These are phyloP conservation scores for Clonostachys solani DNA, from an alignment of 2,329 filamentous ascomycete genomes.

Conservation along the genomic window DNA sequence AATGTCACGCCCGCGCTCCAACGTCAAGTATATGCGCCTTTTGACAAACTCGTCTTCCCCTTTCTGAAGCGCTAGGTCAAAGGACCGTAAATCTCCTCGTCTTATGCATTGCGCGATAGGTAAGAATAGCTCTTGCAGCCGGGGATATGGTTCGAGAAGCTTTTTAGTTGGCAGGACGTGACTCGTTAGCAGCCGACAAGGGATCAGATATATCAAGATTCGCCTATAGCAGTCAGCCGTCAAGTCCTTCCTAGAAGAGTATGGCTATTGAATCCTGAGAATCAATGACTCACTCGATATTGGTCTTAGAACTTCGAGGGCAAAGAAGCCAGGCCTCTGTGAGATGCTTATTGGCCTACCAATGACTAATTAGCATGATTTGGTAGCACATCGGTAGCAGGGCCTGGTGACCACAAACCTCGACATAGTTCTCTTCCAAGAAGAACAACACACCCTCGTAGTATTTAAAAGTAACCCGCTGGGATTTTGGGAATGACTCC, in stretches of 20 bases:
- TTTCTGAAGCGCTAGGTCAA: constrained; percentile 75
- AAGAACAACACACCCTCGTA: constrained; percentile 93
- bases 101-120: constrained; percentile 78
- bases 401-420: constrained; percentile 40
- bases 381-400: too few species aligned
- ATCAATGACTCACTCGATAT: constrained; percentile 64
- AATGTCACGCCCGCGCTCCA: constrained; percentile 89
- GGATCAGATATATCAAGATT: constrained; percentile 92
- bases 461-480: constrained; percentile 94
- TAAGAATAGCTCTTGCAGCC: constrained; percentile 71
- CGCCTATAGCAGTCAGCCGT: constrained; percentile 47
- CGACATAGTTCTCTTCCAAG: constrained; percentile 85
- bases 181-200: constrained; percentile 83
- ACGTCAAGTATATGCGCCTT: constrained; percentile 86
- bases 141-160: constrained; percentile 72
- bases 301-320: constrained; percentile 65
- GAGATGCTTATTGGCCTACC: constrained; percentile 73
- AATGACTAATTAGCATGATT: neutral
- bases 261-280: neutral
- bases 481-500: constrained; percentile 77
- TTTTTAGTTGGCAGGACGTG: constrained; percentile 74
- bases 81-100: constrained; percentile 74
- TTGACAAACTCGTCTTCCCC: constrained; percentile 93
- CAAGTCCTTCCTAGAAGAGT: neutral
- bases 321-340: constrained; percentile 80